Base-by-base conservation (phyloP, 2,329 filamentous ascomycete genomes). In the Penicillium sp. region DNA sequence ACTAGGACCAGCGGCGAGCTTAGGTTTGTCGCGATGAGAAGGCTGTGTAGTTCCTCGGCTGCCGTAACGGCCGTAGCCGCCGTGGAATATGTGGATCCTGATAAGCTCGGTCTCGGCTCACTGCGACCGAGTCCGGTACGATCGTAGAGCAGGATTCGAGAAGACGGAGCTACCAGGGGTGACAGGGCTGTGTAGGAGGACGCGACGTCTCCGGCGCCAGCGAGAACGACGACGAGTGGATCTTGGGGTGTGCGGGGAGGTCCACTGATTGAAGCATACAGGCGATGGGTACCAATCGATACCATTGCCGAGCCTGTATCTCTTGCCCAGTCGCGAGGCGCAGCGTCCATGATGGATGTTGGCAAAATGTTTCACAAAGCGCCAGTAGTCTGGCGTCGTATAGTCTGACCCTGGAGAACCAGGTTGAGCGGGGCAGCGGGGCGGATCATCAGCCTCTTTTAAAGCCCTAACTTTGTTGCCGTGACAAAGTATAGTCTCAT, bases 111-210 rank as follows among this genome's bases (percentile, higher is more conserved):
- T 5, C 64, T 68, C 12, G 63, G 38, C 34, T 76, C 71, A 52
- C 74, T 76, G 57, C 63, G 68, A 5, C 76, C 75, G 8, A 78
- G 71, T 1, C 76, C 76, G 1, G 73, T 70, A 51, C 76, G 75
- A 45, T 78, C 76, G 59, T 78, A 78, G 20, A 75, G 61, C 1
- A 77, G 56, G 3, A 74, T 65, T 15, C 69, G 67, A 10, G 69
- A 65, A 39, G 70, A 75, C 2, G 48, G 25, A 22, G 65, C 60
- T 3, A 78, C 63, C 2, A 70, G 63, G n/a, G 69, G 66, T 59
- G 71, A 64, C 14, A 78, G 66, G 17, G 71, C 71, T 54, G 67
- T 63, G 61, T 76, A 77, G 4, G 69, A 73, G 2, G 72, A 67
- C 11, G 69, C 64, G 6, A 73, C 69, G 41, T 75, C 76, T n/a